Evolutionary conservation across 352 stramenopile genomes (phyloP).

Genomic region (Thraustochytrium sp.): DNA sequence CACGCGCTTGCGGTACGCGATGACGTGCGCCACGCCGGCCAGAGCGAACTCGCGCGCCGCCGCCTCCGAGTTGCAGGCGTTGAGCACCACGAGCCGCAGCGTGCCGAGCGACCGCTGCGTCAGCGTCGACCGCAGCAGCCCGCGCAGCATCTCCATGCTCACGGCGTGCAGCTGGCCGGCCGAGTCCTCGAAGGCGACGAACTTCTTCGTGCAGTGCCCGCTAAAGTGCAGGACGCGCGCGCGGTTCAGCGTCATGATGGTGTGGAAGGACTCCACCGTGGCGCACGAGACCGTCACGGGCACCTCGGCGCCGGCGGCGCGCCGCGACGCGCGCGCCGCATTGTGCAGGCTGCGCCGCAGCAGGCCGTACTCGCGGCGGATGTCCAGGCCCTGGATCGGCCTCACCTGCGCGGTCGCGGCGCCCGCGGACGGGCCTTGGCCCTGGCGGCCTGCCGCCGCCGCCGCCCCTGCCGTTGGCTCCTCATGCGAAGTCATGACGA

Average conservation of each 20-base stretch:
- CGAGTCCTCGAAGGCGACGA: conserved; percentile 27
- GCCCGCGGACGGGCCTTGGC: no score
- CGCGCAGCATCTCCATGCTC: conserved; percentile 14
- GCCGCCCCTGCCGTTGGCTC: no score
- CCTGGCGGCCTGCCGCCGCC: no score
- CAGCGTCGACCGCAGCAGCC: conserved; percentile 5
- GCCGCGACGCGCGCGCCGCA: neutral
- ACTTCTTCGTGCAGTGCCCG: conserved; percentile 35
- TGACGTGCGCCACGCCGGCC: conserved; percentile 15
- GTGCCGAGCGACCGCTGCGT: conserved; percentile 15
- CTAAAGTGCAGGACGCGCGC: conserved; percentile 37
- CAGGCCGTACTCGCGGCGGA: conserved; percentile 10
- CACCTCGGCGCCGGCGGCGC: neutral
- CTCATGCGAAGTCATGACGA: conserved; percentile 30
- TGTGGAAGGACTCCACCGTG: conserved; percentile 29
- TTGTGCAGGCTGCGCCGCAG: neutral
- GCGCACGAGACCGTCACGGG: conserved; percentile 10
- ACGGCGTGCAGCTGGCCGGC: conserved; percentile 6
- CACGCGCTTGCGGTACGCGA: conserved; percentile 23
- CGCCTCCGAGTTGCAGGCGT: conserved; percentile 18
- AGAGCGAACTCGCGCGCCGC: conserved; percentile 30
- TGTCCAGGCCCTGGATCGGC: conserved; percentile 20
- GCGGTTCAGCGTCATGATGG: conserved; percentile 29
- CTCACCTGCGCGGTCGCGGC: neutral
- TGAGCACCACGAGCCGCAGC: conserved; percentile 29